Base-by-base conservation (phyloP, 306 rosid species). In the Medicago ruthenica region DNA sequence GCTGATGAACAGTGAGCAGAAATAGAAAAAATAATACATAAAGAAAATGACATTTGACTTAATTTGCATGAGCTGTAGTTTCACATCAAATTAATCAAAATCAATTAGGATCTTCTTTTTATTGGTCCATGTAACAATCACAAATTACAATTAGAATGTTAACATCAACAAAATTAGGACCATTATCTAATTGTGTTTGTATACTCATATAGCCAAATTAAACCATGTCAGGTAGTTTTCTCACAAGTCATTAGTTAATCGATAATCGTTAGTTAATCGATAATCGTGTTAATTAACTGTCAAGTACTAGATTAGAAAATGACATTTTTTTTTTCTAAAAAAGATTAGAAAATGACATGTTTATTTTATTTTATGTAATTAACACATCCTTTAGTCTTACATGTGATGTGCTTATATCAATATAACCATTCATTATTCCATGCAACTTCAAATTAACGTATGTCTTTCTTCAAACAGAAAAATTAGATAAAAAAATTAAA, bases 161-260 rank as follows among this genome's bases (percentile, higher is more conserved):
- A 81, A 76, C 85, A 27, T 81, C 85, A 53, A 63, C 36, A 34
- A 39, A 24, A n/a, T n/a, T n/a, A 48, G 59, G 73, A 42, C 75
- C 57, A 21, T 44, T 40, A 51, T 9, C 63, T 70, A 81, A 62
- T 31, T 20, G 15, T 62, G 67, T 50, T 81, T 75, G 24, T 12
- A 27, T 58, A 55, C 7, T 11, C 1, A 31, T 60, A 31, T 27
- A 70, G 27, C 47, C n/a, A 51, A n/a, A 12, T 11, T 2, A 22
- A 67, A 61, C 60, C 69, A 75, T 53, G 74, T 20, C 68, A 61
- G 15, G 2, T 18, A 31, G 41, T 75, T 60, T 69, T 42, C 8
- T 54, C 59, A 73, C 14, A 18, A 8, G 61, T n/a, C n/a, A n/a
- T n/a, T n/a, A n/a, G n/a, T n/a, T n/a, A n/a, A n/a, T n/a, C n/a